Conservation (phyloP, 2,329 filamentous ascomycete genomes). For the Xylariomycetidae sp. region DNA sequence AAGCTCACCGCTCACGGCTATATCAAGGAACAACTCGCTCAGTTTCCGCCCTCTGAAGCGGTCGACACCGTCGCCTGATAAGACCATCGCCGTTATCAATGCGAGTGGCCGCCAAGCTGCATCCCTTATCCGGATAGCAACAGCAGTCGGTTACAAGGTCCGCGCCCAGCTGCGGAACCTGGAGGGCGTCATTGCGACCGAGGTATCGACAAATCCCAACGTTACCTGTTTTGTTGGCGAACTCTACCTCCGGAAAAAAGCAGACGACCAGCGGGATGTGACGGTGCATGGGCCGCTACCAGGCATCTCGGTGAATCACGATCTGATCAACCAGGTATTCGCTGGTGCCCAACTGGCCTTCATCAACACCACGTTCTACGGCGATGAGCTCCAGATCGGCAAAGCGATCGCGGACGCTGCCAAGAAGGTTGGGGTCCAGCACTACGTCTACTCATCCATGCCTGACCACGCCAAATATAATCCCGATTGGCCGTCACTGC, state of each 20-base stretch:
- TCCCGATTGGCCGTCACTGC: constrained; percentile 70
- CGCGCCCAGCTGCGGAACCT: constrained; percentile 85
- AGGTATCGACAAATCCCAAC: constrained; percentile 76
- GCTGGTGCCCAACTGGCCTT: constrained; percentile 81
- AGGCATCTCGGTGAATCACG: constrained; percentile 62
- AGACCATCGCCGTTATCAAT: constrained; percentile 92
- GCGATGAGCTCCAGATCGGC: constrained; percentile 87
- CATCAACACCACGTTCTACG: constrained; percentile 97
- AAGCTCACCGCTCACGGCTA: constrained; percentile 43
- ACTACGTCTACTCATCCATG: constrained; percentile 97
- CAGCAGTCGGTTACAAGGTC: constrained; percentile 88
- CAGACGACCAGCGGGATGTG: constrained; percentile 54
- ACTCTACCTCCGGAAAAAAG: constrained; percentile 51
- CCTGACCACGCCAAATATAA: constrained; percentile 84
- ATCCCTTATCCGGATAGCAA: constrained; percentile 88
- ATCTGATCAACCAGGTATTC: constrained; percentile 73
- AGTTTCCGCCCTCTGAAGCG: constrained; percentile 56
- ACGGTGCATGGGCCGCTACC: constrained; percentile 60
- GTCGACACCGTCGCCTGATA: constrained; percentile 54
- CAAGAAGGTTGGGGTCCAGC: constrained; percentile 74
- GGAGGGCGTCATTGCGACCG: constrained; percentile 80
- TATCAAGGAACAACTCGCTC: constrained; percentile 53
- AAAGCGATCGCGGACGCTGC: constrained; percentile 84
- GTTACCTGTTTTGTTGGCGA: constrained; percentile 60
- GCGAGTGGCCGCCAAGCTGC: constrained; percentile 93